phyloP scores from a whole-genome alignment of 257 asterid species.

The Jaltomata sinuosa region DNA sequence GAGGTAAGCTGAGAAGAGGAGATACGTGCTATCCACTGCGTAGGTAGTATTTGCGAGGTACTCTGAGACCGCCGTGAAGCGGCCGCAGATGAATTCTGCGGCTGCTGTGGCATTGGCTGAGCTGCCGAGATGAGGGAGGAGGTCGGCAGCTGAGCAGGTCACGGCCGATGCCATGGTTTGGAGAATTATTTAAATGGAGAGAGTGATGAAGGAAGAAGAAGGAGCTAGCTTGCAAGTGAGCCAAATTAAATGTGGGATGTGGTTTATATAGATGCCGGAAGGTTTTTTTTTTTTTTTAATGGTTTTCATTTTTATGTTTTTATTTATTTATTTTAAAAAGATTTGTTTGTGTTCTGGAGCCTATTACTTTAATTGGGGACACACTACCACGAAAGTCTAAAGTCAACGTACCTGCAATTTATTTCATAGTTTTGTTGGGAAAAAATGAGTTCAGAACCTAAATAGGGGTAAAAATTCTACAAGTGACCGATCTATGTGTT shows the following conservation, averaged over 20 bases:
- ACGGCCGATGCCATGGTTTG: neutral
- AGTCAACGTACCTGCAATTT: neutral
- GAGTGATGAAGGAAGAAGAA: neutral
- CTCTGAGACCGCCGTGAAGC: constrained; percentile 37
- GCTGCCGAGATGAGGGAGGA: constrained; percentile 62
- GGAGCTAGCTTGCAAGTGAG: neutral
- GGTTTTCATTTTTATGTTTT: neutral
- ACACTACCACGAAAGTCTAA: neutral
- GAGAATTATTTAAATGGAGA: neutral
- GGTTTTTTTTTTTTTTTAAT: no score
- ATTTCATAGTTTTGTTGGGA: neutral
- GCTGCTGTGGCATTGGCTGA: constrained; percentile 47
- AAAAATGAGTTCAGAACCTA: neutral
- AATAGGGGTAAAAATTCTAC: no score
- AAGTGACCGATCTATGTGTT: no score
- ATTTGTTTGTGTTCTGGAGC: neutral
- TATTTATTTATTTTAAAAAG: neutral
- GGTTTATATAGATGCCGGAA: neutral
- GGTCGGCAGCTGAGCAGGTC: constrained; percentile 37
- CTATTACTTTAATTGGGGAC: neutral
- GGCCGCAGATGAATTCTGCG: constrained; percentile 57
- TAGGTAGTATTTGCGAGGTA: constrained; percentile 37
- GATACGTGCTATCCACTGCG: constrained; percentile 70
- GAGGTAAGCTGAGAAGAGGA: constrained; percentile 81
- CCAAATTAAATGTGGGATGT: neutral